Evolutionary conservation across 139 green algal species (phyloP).

Genomic region (Coelastrella sp.): DNA sequence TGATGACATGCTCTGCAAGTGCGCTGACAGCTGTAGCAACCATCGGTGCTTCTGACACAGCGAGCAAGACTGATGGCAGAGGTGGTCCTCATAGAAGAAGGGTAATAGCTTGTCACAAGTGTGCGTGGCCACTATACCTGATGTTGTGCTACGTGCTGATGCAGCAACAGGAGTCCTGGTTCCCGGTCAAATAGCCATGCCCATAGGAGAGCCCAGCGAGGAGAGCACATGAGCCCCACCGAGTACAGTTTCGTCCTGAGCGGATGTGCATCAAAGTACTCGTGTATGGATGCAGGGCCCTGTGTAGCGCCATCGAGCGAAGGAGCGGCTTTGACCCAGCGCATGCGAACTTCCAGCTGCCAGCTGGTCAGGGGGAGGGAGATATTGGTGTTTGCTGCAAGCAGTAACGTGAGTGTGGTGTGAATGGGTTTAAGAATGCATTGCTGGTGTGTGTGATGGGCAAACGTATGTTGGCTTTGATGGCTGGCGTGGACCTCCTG

Average conservation of each 20-base stretch:
- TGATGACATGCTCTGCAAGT: too few species aligned
- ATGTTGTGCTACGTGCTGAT: conserved; percentile 3
- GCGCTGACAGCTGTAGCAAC: too few species aligned
- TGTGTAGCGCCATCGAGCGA: too few species aligned
- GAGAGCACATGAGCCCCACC: conserved; percentile 29
- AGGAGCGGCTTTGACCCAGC: conserved; percentile 15
- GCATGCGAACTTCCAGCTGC: conserved; percentile 38
- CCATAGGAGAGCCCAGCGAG: conserved; percentile 21
- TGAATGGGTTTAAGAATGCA: background rate
- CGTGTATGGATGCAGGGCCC: background rate
- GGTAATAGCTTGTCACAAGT: background rate
- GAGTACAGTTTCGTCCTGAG: conserved; percentile 23
- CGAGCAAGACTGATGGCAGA: too few species aligned
- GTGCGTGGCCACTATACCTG: background rate
- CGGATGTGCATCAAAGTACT: conserved; percentile 5
- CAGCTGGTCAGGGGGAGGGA: conserved; percentile 17
- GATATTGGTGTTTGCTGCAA: conserved; percentile 34
- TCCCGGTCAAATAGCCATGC: conserved; percentile 35
- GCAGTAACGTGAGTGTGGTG: background rate
- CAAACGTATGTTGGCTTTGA: too few species aligned
- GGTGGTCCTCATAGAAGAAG: too few species aligned
- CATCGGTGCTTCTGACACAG: too few species aligned
- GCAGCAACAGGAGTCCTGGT: conserved; percentile 16
- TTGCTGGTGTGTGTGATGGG: too few species aligned
- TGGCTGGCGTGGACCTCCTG: too few species aligned